These are phyloP conservation scores for Aspergillus phoenicis DNA, from an alignment of 2,329 filamentous ascomycete species.

Conservation along the genomic window DNA sequence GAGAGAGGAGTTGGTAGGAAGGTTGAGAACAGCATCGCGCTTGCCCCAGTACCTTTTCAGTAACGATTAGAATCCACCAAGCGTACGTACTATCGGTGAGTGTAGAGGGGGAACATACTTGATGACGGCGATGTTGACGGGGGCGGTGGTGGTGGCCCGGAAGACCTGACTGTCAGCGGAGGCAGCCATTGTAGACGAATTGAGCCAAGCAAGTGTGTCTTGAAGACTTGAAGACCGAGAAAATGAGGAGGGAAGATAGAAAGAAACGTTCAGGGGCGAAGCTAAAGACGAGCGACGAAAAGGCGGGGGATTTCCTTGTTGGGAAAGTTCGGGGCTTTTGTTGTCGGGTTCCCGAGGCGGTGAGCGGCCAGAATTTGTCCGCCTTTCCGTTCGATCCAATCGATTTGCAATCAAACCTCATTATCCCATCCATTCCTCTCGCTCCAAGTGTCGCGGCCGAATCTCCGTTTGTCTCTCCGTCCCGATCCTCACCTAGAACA, in stretches of 20 bases:
- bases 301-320: slow-evolving; percentile 19
- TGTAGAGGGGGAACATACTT: slow-evolving; percentile 61
- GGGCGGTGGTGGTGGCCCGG: slow-evolving; percentile 92
- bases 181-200: slow-evolving; percentile 34
- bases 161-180: slow-evolving; percentile 61
- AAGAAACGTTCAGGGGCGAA: neutral
- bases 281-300: neutral
- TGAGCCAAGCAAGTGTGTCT: neutral
- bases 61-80: slow-evolving; percentile 14
- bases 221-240: neutral
- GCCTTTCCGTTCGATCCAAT: neutral
- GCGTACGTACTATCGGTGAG: slow-evolving; percentile 11
- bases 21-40: slow-evolving; percentile 87
- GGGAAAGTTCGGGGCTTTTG: slow-evolving; percentile 18
- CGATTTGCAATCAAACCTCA: slow-evolving; percentile 15
- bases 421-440: slow-evolving; percentile 21
- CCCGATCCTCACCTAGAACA: neutral
- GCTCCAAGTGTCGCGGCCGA: slow-evolving; percentile 5
- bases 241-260: neutral
- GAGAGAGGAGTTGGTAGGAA: slow-evolving; percentile 96
- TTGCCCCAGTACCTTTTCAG: slow-evolving; percentile 84
- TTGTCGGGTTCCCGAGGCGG: slow-evolving; percentile 6
- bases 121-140: slow-evolving; percentile 97
- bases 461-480: neutral
- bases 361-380: slow-evolving; percentile 21